Evolutionary conservation across 2,329 filamentous ascomycete genomes (phyloP), one percentile per base, ranked within the genome.

Genomic region (Trichoderma citrinoviride): DNA sequence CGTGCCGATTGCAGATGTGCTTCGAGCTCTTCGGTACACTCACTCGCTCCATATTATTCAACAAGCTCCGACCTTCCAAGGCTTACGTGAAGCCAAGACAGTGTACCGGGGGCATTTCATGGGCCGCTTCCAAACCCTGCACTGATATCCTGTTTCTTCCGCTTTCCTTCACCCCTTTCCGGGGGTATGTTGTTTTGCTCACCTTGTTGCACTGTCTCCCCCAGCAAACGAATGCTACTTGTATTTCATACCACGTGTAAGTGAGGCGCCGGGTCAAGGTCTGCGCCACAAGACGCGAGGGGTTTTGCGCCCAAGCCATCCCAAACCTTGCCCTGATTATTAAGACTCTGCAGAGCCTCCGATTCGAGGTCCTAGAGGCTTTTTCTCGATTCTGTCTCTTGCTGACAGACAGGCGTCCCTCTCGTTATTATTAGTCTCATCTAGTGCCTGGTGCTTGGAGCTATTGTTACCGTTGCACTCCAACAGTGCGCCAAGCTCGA

Each of bases 301-400:
- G 57, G 47, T 17, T 21, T 25, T 43, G 21, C 57, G 57, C 47
- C 57, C 25, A 37, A 25, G 47, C 57, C 47, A 50, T 44, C 17
- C 21, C 37, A 57, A 61, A 61, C 58, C 58, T 61, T 61, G 58
- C 58, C 58, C 58, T 61, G 58, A 53, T 61, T 61, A 53, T 21
- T 53, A 53, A 44, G 5, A 27, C 2, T 7, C 44, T 1, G 12
- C 3, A 5, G 17, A 14, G 6, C 15, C 17, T 44, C 47, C 19
- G 37, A 53, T 61, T 61, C 21, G 58, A 33, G 47, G 12, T 40
- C n/a, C 21, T 2, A 15, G 46, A 17, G 33, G 21, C 7, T 17
- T 8, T 27, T 25, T 44, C n/a, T 23, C 19, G 12, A 33, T 41
- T 33, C 58, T 53, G 21, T 53, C 23, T 50, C 7, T 37, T 50